Conservation (phyloP, 805 yeast species). For the Myxozyma sirexii region DNA sequence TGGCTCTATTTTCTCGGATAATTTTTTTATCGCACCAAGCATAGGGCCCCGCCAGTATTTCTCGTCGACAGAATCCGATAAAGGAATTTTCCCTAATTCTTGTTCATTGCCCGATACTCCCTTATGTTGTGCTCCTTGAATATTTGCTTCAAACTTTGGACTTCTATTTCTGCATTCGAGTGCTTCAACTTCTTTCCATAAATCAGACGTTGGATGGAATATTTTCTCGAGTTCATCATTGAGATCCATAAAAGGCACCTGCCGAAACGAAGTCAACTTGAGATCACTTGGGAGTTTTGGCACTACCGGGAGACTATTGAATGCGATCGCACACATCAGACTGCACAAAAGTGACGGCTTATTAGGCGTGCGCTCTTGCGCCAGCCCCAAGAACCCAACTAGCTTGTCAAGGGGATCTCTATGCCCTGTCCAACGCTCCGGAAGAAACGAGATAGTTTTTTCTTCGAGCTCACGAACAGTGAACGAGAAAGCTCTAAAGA, state of each 20-base stretch:
- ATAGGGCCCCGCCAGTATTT: background rate
- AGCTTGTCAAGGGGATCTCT: too few relatives aligned
- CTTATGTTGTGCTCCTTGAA: too few relatives aligned
- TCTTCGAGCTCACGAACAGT: too few relatives aligned
- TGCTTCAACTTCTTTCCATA: background rate
- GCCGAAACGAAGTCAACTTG: background rate
- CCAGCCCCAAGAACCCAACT: too few relatives aligned
- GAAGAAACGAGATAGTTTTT: too few relatives aligned
- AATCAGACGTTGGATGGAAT: background rate
- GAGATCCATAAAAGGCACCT: background rate
- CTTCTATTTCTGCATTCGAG: background rate
- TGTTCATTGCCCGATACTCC: too few relatives aligned
- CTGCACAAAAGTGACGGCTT: background rate
- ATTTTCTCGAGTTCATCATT: background rate
- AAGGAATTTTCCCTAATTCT: too few relatives aligned
- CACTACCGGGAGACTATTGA: background rate
- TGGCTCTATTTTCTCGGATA: background rate
- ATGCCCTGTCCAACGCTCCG: too few relatives aligned
- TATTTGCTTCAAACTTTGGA: too few relatives aligned
- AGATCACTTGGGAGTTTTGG: background rate
- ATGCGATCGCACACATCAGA: background rate
- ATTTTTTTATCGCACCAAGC: background rate
- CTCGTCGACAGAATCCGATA: background rate
- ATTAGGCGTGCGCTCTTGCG: background rate
- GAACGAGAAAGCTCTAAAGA: too few relatives aligned